A percentile compares a stretch with the other conserved stretches of the same genome.
Conservation (phyloP, 106 monocot species). For the Dioscorea dumetorum region DNA sequence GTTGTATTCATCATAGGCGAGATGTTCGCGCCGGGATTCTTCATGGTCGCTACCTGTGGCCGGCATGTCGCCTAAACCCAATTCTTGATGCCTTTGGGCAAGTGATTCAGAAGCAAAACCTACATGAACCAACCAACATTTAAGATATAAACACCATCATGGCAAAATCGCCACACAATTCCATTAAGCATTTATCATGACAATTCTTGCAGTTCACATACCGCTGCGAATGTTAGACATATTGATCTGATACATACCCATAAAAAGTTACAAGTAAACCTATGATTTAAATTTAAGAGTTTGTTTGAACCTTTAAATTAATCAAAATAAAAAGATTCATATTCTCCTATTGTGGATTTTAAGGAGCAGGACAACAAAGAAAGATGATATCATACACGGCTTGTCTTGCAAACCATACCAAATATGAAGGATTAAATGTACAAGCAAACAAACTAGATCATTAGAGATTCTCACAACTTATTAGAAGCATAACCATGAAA, state of each 20-base stretch:
- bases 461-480: no score
- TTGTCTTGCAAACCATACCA: no score
- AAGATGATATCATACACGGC: no score
- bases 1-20: constrained; percentile 60
- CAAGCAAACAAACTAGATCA: no score
- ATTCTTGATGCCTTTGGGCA: constrained; percentile 21
- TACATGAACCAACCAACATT: background rate
- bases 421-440: no score
- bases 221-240: background rate
- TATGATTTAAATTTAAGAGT: background rate
- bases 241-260: background rate
- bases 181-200: background rate
- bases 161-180: background rate
- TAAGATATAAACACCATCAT: background rate
- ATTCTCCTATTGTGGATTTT: no score
- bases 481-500: no score
- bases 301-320: no score
- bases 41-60: constrained; percentile 48
- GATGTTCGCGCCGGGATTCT: constrained; percentile 66
- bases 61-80: constrained; percentile 22
- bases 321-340: no score
- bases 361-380: no score
- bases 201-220: background rate
- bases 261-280: background rate
- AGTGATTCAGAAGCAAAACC: constrained; percentile 29